Evolutionary conservation across 2,329 filamentous ascomycete genomes (phyloP), one percentile per base, ranked within the genome.

Genomic region (Colletotrichum lini): DNA sequence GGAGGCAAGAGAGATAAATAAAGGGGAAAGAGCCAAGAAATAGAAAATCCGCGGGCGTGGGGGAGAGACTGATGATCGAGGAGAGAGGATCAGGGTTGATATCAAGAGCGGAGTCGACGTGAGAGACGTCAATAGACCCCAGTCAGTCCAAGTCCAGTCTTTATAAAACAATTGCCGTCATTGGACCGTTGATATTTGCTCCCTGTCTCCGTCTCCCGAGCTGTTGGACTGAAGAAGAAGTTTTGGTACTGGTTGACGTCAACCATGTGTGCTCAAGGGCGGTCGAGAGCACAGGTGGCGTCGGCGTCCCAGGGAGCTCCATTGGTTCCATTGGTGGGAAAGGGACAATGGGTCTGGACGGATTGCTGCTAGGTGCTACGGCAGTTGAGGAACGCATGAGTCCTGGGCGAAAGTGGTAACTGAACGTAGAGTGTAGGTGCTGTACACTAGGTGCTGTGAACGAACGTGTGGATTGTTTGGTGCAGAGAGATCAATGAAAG

Each of bases 251-350:
- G 35, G 30, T 59, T 72, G 69, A 72, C 69, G 69, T 72, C 69
- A 72, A 72, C 2, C 47, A 53, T 72, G 26, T 40, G 30, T 35
- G 65, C 18, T 44, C 42, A 40, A 6, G 23, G n/a, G 2, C 40
- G 58, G 50, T 61, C 38, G 57, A 56, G 49, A 38, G 30, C 40
- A 16, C 21, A 23, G 1, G 23, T 38, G 38, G 35, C 30, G 30
- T 35, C 8, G 30, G 30, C 8, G 9, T 35, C 30, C 30, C 30
- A 6, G 38, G 30, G 18, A 7, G 53, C 45, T 47, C 30, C 52
- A 69, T 71, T 64, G 65, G 68, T 49, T 42, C 30, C 52, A 69
- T 71, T 68, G 58, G 68, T 49, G 68, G 68, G 45, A 26, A 5
- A 9, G 30, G 30, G 30, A 8, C 30, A 35, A 8, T 35, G 8